Evolutionary conservation across 495 filamentous ascomycete species (phyloP).

Genomic region (Penicillium odoratum): DNA sequence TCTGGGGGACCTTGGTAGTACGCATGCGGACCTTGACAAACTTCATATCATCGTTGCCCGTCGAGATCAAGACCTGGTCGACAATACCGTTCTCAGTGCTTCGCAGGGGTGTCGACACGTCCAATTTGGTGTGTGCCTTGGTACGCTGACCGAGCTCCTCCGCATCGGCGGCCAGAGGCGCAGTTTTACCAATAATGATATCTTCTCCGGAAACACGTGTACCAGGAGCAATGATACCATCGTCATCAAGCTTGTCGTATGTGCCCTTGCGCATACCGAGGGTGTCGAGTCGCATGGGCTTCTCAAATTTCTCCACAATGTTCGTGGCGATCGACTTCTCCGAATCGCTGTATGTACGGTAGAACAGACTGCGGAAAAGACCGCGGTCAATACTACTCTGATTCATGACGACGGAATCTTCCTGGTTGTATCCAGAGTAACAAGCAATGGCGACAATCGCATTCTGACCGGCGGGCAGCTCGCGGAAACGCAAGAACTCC

Average conservation of each 20-base stretch:
- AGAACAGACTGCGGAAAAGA: slow-evolving; percentile 96
- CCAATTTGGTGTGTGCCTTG: slow-evolving; percentile 84
- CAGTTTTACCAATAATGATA: slow-evolving; percentile 98
- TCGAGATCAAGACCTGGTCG: slow-evolving; percentile 88
- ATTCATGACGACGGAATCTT: slow-evolving; percentile 99
- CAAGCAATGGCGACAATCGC: slow-evolving; percentile 96
- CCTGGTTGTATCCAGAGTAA: slow-evolving; percentile 99
- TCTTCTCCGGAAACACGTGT: slow-evolving; percentile 95
- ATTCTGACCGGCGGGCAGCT: slow-evolving; percentile 95
- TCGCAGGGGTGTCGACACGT: slow-evolving; percentile 89
- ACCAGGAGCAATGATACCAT: slow-evolving; percentile 90
- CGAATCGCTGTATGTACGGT: slow-evolving; percentile 91
- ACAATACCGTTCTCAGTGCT: slow-evolving; percentile 97
- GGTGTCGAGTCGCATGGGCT: slow-evolving; percentile 84
- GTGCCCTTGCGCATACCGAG: slow-evolving; percentile 90
- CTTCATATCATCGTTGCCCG: slow-evolving; percentile 77
- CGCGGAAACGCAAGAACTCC: slow-evolving; percentile 97
- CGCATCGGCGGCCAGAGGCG: slow-evolving; percentile 85
- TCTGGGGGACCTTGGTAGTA: slow-evolving; percentile 97
- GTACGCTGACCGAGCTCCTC: slow-evolving; percentile 93
- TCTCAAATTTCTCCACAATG: slow-evolving; percentile 90
- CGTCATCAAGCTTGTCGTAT: slow-evolving; percentile 96
- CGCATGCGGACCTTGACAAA: slow-evolving; percentile 97
- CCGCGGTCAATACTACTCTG: slow-evolving; percentile 97
- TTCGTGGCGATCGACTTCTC: slow-evolving; percentile 93